These are phyloP conservation scores for Coemansia sp. DNA, from an alignment of 192 early-diverging fungal species.

Conservation along the genomic window DNA sequence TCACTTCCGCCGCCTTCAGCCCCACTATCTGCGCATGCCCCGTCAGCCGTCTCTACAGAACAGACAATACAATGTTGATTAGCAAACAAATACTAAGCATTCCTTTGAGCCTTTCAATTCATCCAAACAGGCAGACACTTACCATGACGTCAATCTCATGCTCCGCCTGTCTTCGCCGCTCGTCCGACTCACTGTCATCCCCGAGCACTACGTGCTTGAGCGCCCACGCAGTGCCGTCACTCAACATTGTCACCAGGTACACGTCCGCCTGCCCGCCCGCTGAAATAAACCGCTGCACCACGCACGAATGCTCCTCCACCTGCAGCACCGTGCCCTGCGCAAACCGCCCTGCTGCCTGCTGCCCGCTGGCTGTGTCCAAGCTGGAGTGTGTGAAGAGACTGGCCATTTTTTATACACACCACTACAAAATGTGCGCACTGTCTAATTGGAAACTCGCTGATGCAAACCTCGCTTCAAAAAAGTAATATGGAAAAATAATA, in stretches of 20 bases:
- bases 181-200: constrained; percentile 62
- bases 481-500: background rate
- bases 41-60: constrained; percentile 62
- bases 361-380: constrained; percentile 1
- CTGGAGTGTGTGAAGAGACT: background rate
- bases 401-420: background rate
- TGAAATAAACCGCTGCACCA: constrained; percentile 41
- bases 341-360: constrained; percentile 13
- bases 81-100: too few species aligned
- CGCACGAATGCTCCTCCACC: constrained; percentile 36
- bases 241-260: constrained; percentile 67
- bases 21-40: constrained; percentile 80
- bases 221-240: constrained; percentile 59
- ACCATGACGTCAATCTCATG: constrained; percentile 77
- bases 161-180: constrained; percentile 59
- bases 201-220: constrained; percentile 67
- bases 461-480: background rate
- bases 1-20: constrained; percentile 70
- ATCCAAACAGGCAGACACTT: background rate
- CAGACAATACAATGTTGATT: too few species aligned
- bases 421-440: too few species aligned
- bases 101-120: background rate
- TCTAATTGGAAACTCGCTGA: too few species aligned
- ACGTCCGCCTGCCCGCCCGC: constrained; percentile 86
- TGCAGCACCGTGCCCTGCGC: constrained; percentile 42